These are phyloP conservation scores for Collybiopsis luxurians DNA, from an alignment of 768 basidiomycete species.

Conservation along the genomic window DNA sequence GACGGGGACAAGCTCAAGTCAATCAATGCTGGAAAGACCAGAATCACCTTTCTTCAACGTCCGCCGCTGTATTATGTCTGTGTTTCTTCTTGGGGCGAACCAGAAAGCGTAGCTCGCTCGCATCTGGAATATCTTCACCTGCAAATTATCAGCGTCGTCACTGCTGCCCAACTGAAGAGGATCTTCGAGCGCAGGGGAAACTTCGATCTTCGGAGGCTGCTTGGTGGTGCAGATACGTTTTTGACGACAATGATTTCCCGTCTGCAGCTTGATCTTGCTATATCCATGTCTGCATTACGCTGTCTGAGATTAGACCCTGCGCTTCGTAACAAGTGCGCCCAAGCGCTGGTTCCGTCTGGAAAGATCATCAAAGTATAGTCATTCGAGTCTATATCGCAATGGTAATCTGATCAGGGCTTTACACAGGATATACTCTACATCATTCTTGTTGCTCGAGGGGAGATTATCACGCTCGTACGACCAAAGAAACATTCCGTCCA, in stretches of 20 bases:
- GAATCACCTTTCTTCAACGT: conserved; percentile 85
- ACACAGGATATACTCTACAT: conserved; percentile 87
- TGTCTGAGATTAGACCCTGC: conserved; percentile 73
- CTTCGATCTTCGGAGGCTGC: conserved; percentile 80
- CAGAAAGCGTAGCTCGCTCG: conserved; percentile 87
- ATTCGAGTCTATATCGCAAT: not conserved
- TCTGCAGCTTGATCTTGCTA: conserved; percentile 77
- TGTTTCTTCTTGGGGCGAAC: conserved; percentile 91
- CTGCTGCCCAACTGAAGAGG: conserved; percentile 75
- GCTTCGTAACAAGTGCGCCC: conserved; percentile 73
- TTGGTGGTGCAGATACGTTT: conserved; percentile 81
- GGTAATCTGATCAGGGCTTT: not conserved
- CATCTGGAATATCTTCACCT: conserved; percentile 96
- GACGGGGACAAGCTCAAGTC: conserved; percentile 84
- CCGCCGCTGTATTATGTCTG: conserved; percentile 91
- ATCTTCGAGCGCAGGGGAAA: conserved; percentile 90
- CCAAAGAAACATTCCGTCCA: conserved; percentile 95
- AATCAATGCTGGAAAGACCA: conserved; percentile 78
- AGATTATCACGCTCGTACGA: conserved; percentile 82
- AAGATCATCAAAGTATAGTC: conserved; percentile 63
- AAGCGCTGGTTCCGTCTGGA: conserved; percentile 72
- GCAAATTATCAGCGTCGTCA: conserved; percentile 89
- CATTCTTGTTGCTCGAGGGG: conserved; percentile 74
- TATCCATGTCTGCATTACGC: conserved; percentile 76
- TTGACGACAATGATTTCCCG: conserved; percentile 67